Base-by-base conservation (phyloP, 768 basidiomycete genomes). In the Lactarius vividus region DNA sequence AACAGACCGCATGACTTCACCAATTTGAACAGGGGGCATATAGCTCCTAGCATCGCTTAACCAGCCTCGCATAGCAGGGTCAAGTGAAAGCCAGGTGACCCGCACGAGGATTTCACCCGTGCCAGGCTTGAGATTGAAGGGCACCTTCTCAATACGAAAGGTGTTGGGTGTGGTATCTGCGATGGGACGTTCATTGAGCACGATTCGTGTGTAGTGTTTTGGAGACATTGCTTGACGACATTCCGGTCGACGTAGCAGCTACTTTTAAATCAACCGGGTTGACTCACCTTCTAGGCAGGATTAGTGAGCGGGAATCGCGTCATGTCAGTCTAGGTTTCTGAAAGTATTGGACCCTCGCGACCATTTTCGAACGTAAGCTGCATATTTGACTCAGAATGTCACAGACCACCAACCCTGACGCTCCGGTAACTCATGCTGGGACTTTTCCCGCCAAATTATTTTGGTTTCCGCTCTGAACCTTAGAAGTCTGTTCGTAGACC, bases 31-130 rank as follows among this genome's bases (percentile, higher is more conserved):
- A 0, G 66, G 69, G 37, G 85, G 84, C 18, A 91, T 58, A 73
- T 94, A 93, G 70, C 85, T 88, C 54, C 94, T 81, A 18, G 73
- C 74, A 73, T 92, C 89, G 67, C 83, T 85, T 59, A 98, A 73
- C 83, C 90, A 97, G 15, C 85, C 86, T 11, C 94, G 83, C 92
- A 94, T 93, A 0, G 93, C 92, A 23, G 95, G 94, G 72, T 97
- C 95, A 69, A 97, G 74, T 39, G 87, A 88, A 37, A 94, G 73
- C 80, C 88, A 95, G 55, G 87, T 86, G 65, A 91, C 85, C 74
- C 85, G 83, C n/a, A 98, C 85, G 55, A 96, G 79, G 10, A 86
- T 85, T 67, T 89, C 81, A 28, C 77, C 75, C 29, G 75, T 67
- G 1, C 81, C 82, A 6, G 86, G 81, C 71, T 82, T 81, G 59